These are phyloP conservation scores for Silene noctiflora DNA, from an alignment of 179 eudicot genomes.

Conservation along the genomic window DNA sequence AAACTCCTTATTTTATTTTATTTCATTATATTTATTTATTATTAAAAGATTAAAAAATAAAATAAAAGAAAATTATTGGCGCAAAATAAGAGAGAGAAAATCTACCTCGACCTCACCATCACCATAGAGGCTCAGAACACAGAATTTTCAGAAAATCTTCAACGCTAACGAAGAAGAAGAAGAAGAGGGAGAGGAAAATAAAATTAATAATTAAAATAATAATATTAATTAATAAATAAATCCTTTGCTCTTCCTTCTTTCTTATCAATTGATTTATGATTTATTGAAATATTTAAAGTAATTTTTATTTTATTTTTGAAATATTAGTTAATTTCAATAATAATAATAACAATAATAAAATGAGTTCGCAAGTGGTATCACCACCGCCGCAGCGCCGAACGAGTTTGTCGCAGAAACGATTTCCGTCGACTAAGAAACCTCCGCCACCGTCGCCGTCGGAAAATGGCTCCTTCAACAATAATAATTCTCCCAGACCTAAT, in stretches of 20 bases:
- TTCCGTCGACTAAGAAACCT: constrained; percentile 37
- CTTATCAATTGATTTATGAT: no score
- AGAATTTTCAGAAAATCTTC: neutral
- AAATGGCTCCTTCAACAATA: constrained; percentile 39
- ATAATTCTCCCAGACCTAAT: constrained; percentile 43
- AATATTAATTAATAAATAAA: neutral
- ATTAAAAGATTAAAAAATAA: no score
- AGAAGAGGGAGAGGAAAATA: neutral
- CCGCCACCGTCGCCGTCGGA: constrained; percentile 42
- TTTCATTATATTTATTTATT: no score
- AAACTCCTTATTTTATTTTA: neutral
- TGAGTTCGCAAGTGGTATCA: constrained; percentile 56
- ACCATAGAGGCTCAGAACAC: neutral
- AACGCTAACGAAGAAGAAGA: neutral
- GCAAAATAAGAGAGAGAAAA: constrained; percentile 6
- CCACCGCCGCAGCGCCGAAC: constrained; percentile 48
- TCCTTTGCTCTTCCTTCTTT: neutral
- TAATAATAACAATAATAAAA: constrained; percentile 15
- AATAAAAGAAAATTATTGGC: constrained; percentile 1
- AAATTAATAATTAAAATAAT: no score
- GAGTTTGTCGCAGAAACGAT: constrained; percentile 45
- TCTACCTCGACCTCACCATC: neutral
- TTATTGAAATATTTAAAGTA: neutral
- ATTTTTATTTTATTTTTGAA: neutral
- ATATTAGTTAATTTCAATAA: neutral